Base-by-base conservation (phyloP, 176 grass and related monocot species). In the Avena atlantica region DNA sequence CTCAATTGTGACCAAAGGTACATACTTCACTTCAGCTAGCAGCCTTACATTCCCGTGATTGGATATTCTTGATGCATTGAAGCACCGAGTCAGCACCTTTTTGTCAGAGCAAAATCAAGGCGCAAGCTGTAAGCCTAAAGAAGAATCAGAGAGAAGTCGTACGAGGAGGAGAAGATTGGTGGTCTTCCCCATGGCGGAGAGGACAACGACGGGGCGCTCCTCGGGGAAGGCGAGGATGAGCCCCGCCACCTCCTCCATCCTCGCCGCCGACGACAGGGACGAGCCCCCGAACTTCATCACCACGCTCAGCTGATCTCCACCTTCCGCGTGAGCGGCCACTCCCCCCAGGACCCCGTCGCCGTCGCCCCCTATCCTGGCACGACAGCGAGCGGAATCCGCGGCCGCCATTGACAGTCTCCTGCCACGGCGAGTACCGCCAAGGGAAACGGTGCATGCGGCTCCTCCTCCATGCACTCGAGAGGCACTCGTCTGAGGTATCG, bases 231-330 rank as follows among this genome's bases (percentile, higher is more conserved):
- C 59, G 21, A 81, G 81, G 82, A 99, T 97, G 83, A 99, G 92
- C 50, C 29, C 82, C 19, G 91, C 94, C 78, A 97, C 90, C 90
- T 97, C 91, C 63, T 58, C 84, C 94, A 99, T 97, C 85, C 92
- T 92, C 49, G 89, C 91, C 8, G 89, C 78, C 20, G 92, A 91
- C 53, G 94, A 85, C 66, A 94, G 62, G 9, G 97, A 99, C 16
- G 97, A 99, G 7, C 97, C 97, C 2, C 94, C 94, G n/a, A 96
- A 99, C 88, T 99, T 99, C 97, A 99, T 96, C 21, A 96, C 94
- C 70, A 96, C 86, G 58, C 90, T 99, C 72, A 96, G 90, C 66
- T 90, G 84, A 25, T 91, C 81, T 48, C 45, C 82, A 0, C 65
- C 55, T 77, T 59, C 89, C 12, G 0, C 69, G 5, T 80, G 67